Evolutionary conservation across 1,139 yeast species (phyloP).

Genomic region (Pichia inconspicua): DNA sequence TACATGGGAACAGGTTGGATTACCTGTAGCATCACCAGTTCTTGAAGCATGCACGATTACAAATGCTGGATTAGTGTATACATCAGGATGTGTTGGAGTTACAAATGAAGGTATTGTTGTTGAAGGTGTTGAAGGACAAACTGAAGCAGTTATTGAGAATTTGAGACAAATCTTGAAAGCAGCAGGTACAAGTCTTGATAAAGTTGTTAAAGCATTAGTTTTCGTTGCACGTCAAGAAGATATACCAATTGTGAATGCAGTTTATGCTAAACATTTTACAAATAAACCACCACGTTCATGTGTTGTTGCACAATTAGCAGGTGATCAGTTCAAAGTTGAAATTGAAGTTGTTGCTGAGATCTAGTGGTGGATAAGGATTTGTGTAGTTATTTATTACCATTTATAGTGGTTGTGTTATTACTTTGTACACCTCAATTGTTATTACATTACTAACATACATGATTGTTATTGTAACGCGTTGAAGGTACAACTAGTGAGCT

Average conservation of each 20-base stretch:
- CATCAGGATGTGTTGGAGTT: slow-evolving; percentile 37
- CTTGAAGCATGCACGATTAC: slow-evolving; percentile 19
- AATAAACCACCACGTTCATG: slow-evolving; percentile 37
- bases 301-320: slow-evolving; percentile 30
- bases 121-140: slow-evolving; percentile 36
- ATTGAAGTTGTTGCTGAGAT: slow-evolving; percentile 30
- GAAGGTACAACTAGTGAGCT: too few relatives aligned
- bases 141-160: slow-evolving; percentile 37
- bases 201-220: slow-evolving; percentile 35
- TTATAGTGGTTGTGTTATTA: too few relatives aligned
- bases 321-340: slow-evolving; percentile 28
- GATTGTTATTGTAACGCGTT: too few relatives aligned
- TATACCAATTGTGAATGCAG: slow-evolving; percentile 30
- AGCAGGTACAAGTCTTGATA: slow-evolving; percentile 31
- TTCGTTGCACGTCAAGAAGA: slow-evolving; percentile 33
- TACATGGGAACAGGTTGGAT: slow-evolving; percentile 21
- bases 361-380: slow-evolving; percentile 1
- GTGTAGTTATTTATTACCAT: too few relatives aligned
- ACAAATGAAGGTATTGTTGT: slow-evolving; percentile 33
- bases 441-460: too few relatives aligned
- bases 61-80: slow-evolving; percentile 20
- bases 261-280: slow-evolving; percentile 32
- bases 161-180: slow-evolving; percentile 38
- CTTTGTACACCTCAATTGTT: too few relatives aligned
- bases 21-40: slow-evolving; percentile 16